phyloP scores from a whole-genome alignment of 1,284 basidiomycete species.

The Irpex sp. region DNA sequence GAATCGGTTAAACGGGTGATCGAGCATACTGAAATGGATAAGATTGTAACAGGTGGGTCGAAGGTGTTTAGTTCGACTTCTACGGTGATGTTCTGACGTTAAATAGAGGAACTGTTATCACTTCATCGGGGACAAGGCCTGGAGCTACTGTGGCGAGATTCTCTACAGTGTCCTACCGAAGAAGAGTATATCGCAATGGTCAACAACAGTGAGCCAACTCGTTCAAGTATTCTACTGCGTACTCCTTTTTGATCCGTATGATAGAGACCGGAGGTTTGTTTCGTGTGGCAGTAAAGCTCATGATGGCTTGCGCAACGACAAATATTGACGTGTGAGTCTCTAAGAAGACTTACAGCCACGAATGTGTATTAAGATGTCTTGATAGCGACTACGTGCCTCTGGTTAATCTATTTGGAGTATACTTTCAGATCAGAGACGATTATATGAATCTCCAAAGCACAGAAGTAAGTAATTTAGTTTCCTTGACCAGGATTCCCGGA shows the following conservation, averaged over 20 bases:
- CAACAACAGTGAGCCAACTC: slow-evolving; percentile 75
- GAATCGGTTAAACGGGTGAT: slow-evolving; percentile 24
- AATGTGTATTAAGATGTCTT: neutral
- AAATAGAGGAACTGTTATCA: slow-evolving; percentile 78
- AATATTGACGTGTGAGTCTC: slow-evolving; percentile 57
- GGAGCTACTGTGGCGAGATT: slow-evolving; percentile 94
- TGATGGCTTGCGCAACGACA: slow-evolving; percentile 85
- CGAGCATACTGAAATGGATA: slow-evolving; percentile 49
- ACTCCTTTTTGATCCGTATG: neutral
- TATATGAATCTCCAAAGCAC: slow-evolving; percentile 93
- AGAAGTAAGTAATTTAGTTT: slow-evolving; percentile 44
- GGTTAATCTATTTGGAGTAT: slow-evolving; percentile 91
- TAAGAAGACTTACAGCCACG: neutral
- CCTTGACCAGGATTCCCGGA: no score
- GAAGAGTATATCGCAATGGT: slow-evolving; percentile 97
- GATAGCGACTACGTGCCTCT: slow-evolving; percentile 85
- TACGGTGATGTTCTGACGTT: neutral
- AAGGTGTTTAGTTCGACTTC: neutral
- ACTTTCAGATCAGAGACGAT: slow-evolving; percentile 97
- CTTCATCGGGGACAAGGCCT: slow-evolving; percentile 95
- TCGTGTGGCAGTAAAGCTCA: slow-evolving; percentile 89
- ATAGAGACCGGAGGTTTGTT: slow-evolving; percentile 95
- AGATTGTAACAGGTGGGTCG: slow-evolving; percentile 58
- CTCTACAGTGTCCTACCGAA: slow-evolving; percentile 88
- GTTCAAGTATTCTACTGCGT: no score